phyloP scores from a whole-genome alignment of 1,284 basidiomycete species.

The Cutaneotrichosporon dermatis region DNA sequence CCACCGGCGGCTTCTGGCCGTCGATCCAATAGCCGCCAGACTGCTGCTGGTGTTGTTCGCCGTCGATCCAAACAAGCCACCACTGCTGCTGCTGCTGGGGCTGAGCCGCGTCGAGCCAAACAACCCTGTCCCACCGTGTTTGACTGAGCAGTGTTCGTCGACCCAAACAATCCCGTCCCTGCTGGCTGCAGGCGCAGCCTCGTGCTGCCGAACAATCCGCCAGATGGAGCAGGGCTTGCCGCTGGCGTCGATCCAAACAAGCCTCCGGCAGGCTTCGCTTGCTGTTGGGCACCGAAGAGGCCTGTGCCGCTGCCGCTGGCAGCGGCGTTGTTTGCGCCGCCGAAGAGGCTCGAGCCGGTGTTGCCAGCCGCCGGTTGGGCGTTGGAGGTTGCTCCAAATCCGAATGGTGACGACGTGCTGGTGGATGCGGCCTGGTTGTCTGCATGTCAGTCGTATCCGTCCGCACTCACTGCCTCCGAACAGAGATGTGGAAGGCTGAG shows the following conservation, averaged over 20 bases:
- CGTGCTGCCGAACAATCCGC: conserved; percentile 16
- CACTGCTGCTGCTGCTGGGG: conserved; percentile 40
- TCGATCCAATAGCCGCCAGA: conserved; percentile 40
- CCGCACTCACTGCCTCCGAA: conserved; percentile 23
- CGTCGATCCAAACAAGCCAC: conserved; percentile 40
- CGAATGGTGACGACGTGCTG: conserved; percentile 5
- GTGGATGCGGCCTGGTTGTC: conserved; percentile 14
- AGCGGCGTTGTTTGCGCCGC: conserved; percentile 1
- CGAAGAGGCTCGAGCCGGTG: conserved; percentile 1
- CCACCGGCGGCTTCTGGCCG: conserved; percentile 33
- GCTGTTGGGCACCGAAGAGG: conserved; percentile 9
- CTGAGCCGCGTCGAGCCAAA: conserved; percentile 27
- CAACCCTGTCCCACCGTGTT: conserved; percentile 44
- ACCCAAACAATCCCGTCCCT: conserved; percentile 19
- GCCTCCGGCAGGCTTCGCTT: conserved; percentile 4
- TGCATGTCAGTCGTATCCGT: no score
- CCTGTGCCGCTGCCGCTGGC: conserved; percentile 4
- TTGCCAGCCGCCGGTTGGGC: background rate
- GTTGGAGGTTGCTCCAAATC: conserved; percentile 4
- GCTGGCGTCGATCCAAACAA: conserved; percentile 22
- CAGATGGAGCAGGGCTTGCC: conserved; percentile 8
- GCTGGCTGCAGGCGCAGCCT: conserved; percentile 5
- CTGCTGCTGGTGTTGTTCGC: conserved; percentile 14
- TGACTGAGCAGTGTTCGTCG: conserved; percentile 17
- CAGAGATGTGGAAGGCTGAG: conserved; percentile 9